phyloP scores from a whole-genome alignment of 495 filamentous ascomycete species.

The Chaetomium cochliodes region DNA sequence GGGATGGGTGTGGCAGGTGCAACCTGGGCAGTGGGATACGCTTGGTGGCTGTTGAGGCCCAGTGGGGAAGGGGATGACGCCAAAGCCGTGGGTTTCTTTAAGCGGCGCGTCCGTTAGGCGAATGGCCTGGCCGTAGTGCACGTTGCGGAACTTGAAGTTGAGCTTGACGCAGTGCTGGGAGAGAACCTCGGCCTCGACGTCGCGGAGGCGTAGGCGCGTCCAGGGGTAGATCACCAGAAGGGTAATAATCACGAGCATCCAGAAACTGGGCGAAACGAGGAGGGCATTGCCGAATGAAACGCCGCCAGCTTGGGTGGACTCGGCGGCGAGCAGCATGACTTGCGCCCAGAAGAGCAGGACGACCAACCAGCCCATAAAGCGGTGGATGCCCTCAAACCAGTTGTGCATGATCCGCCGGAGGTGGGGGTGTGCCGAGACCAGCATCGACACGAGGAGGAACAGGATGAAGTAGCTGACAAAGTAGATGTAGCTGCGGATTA shows the following conservation, averaged over 20 bases:
- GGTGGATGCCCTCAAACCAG: conserved; percentile 65
- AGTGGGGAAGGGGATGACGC: conserved; percentile 61
- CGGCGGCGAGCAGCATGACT: conserved; percentile 32
- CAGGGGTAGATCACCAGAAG: conserved; percentile 64
- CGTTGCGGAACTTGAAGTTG: conserved; percentile 61
- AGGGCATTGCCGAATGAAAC: conserved; percentile 41
- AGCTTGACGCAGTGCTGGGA: conserved; percentile 71
- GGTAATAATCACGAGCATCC: conserved; percentile 63
- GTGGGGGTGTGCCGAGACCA: conserved; percentile 50
- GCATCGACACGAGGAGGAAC: conserved; percentile 41
- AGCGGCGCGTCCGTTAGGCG: conserved; percentile 59
- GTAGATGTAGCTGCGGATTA: conserved; percentile 52
- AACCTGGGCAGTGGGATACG: conserved; percentile 22
- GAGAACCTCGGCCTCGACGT: conserved; percentile 60
- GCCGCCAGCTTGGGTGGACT: conserved; percentile 17
- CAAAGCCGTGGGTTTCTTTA: conserved; percentile 80
- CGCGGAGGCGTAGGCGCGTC: conserved; percentile 61
- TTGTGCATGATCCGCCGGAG: conserved; percentile 59
- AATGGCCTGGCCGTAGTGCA: conserved; percentile 55
- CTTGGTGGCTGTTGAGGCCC: conserved; percentile 3
- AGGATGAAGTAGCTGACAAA: conserved; percentile 47
- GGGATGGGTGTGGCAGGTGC: conserved; percentile 16
- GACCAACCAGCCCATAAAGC: conserved; percentile 63
- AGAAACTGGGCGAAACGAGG: conserved; percentile 60
- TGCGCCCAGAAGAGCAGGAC: conserved; percentile 62